Percentiles rank a stretch among this genome's conserved stretches.
Evolutionary conservation across 495 filamentous ascomycete genomes (phyloP).

Genomic region (Eremomyces bilateralis): DNA sequence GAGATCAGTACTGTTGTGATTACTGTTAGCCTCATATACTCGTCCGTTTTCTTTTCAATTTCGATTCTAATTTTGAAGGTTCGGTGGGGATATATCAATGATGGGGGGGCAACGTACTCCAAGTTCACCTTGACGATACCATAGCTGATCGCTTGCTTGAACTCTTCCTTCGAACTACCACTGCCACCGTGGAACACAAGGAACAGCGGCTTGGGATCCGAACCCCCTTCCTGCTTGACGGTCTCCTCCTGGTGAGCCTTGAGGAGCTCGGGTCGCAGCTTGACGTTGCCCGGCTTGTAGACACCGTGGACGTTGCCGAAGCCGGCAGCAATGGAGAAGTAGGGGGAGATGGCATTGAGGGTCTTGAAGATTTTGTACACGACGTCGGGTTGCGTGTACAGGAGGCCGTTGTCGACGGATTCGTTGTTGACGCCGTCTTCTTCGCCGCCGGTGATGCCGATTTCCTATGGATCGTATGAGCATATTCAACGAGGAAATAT

Average conservation of each 20-base stretch:
- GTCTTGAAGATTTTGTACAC: constrained; percentile 75
- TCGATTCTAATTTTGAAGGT: too few species aligned
- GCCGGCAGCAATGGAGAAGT: constrained; percentile 94
- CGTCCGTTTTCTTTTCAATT: too few species aligned
- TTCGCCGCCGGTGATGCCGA: constrained; percentile 87
- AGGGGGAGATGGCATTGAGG: constrained; percentile 59
- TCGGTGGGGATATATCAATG: too few species aligned
- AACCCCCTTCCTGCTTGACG: constrained; percentile 41
- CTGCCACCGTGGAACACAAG: constrained; percentile 98
- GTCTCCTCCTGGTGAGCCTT: constrained; percentile 86
- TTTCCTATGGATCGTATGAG: constrained; percentile 30
- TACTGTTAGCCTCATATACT: too few species aligned
- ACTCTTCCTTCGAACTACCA: constrained; percentile 76
- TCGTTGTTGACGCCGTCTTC: constrained; percentile 86
- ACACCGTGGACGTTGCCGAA: constrained; percentile 99
- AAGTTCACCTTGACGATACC: constrained; percentile 98
- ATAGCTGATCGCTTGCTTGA: constrained; percentile 61
- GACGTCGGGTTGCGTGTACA: constrained; percentile 54
- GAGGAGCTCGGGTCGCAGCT: constrained; percentile 82
- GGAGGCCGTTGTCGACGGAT: constrained; percentile 77
- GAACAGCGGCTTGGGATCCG: constrained; percentile 80
- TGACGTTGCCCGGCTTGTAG: constrained; percentile 96
- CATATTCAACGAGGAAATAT: not conserved
- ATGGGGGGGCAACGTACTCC: too few species aligned
- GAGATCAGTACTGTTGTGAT: constrained; percentile 69